Base-by-base conservation (phyloP, 176 grass and related monocot species). In the Otatea glauca region DNA sequence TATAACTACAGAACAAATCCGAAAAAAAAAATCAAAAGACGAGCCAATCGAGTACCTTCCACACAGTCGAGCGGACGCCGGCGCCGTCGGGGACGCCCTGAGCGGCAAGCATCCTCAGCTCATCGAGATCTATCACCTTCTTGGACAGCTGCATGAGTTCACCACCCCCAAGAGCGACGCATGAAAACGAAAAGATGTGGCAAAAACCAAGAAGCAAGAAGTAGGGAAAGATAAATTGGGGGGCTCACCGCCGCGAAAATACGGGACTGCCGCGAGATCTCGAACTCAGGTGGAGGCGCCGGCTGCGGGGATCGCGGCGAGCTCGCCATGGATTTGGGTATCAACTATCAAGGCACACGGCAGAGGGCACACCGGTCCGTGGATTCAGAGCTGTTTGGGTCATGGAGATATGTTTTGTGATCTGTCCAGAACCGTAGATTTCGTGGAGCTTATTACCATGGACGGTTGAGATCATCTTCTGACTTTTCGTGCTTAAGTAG, bases 181-280 rank as follows among this genome's bases (percentile, higher is more conserved):
- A 8, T 35, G 29, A 37, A 85, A 49, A 69, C 6, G 42, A 77
- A 50, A 72, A 10, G 37, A 59, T 20, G 48, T 70, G 42, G 12
- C 43, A 23, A 55, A 65, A 1, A 10, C 35, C 13, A 59, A 39
- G 5, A 15, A 37, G 17, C n/a, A 9, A 17, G 24, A 43, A 51
- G 44, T 45, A 58, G 39, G 29, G 4, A 32, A 47, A 27, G 50
- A 13, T 50, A 54, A n/a, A 58, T 21, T 16, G 15, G 29, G 11
- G 21, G 6, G 4, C 48, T 65, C 23, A 94, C 92, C 85, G 90
- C 89, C 14, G 77, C 87, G 17, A 94, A 89, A n/a, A 97, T 86
- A 55, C 90, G 95, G 64, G 95, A 93, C 75, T 94, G 92, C 48
- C 87, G 89, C 34, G 95, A 92, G 41, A 98, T 89, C 61, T 95